phyloP scores from a whole-genome alignment of 352 stramenopile species.

The Globisporangium spiculum region DNA sequence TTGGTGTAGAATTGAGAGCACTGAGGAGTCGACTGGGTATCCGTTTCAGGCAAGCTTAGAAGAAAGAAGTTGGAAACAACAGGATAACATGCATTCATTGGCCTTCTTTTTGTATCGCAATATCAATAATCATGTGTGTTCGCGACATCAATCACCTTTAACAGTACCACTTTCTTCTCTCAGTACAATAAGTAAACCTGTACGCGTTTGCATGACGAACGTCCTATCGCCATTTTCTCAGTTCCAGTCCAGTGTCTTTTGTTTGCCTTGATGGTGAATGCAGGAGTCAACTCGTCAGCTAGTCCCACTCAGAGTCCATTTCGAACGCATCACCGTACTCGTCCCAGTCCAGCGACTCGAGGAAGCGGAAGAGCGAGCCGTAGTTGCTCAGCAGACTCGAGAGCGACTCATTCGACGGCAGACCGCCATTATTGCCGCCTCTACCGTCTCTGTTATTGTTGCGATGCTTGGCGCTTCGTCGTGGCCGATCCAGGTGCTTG shows the following conservation, averaged over 20 bases:
- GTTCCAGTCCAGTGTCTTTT: not conserved
- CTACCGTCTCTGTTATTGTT: constrained; percentile 16
- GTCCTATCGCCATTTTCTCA: not conserved
- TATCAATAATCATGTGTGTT: not conserved
- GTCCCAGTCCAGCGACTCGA: constrained; percentile 61
- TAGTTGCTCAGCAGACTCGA: constrained; percentile 58
- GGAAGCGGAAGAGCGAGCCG: constrained; percentile 59
- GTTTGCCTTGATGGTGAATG: not conserved
- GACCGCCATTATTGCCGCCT: constrained; percentile 11
- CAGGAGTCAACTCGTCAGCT: not conserved
- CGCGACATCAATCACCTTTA: not conserved
- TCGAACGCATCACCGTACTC: constrained; percentile 28
- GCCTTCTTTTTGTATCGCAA: not conserved
- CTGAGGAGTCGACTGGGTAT: not conserved
- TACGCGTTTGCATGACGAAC: not conserved
- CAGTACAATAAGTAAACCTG: not conserved
- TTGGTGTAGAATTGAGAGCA: not conserved
- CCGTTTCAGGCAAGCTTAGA: not conserved
- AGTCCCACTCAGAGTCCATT: constrained; percentile 6
- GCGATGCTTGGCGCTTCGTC: constrained; percentile 13
- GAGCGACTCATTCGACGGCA: constrained; percentile 22
- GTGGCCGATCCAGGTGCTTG: constrained; percentile 58
- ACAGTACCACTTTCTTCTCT: not conserved
- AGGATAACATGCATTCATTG: not conserved
- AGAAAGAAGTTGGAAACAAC: not conserved